Evolutionary conservation across 768 basidiomycete species (phyloP).

Genomic region (Paxillus rubicundulus): DNA sequence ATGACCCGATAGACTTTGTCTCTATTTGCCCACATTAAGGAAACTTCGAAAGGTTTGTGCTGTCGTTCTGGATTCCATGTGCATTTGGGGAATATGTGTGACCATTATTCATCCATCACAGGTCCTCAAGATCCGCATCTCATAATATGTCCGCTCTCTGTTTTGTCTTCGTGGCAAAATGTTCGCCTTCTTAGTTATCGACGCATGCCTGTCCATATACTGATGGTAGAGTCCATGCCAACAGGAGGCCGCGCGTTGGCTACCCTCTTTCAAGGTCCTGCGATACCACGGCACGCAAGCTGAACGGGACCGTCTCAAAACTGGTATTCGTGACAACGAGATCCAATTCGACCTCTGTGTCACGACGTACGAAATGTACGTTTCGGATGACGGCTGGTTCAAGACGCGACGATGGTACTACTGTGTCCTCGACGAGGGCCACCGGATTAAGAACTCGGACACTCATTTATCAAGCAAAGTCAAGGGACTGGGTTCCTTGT

Average conservation of each 20-base stretch:
- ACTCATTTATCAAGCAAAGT: slow-evolving; percentile 52
- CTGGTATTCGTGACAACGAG: slow-evolving; percentile 35
- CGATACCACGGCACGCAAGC: slow-evolving; percentile 59
- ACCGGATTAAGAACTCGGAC: slow-evolving; percentile 69
- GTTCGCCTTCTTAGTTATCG: slow-evolving; percentile 29
- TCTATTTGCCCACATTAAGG: slow-evolving; percentile 66
- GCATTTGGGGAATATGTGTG: neutral
- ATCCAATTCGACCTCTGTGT: slow-evolving; percentile 49
- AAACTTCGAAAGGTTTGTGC: slow-evolving; percentile 42
- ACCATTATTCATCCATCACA: slow-evolving; percentile 9
- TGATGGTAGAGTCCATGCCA: neutral
- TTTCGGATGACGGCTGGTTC: slow-evolving; percentile 57
- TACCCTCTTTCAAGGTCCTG: slow-evolving; percentile 48
- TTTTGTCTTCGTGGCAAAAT: slow-evolving; percentile 56
- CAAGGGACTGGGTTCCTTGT: slow-evolving; percentile 53
- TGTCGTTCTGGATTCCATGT: neutral
- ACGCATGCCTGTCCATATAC: neutral
- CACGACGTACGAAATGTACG: slow-evolving; percentile 68
- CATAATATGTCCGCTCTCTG: slow-evolving; percentile 71
- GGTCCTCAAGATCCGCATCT: slow-evolving; percentile 59
- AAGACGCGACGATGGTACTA: slow-evolving; percentile 57
- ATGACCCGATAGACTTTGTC: slow-evolving; percentile 45
- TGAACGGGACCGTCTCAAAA: slow-evolving; percentile 58
- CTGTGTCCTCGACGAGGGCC: slow-evolving; percentile 64
- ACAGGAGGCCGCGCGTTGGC: slow-evolving; percentile 55